Percentiles rank a stretch among this genome's conserved stretches.
phyloP scores from a whole-genome alignment of 495 filamentous ascomycete species.

The Sordaria brevicollis region DNA sequence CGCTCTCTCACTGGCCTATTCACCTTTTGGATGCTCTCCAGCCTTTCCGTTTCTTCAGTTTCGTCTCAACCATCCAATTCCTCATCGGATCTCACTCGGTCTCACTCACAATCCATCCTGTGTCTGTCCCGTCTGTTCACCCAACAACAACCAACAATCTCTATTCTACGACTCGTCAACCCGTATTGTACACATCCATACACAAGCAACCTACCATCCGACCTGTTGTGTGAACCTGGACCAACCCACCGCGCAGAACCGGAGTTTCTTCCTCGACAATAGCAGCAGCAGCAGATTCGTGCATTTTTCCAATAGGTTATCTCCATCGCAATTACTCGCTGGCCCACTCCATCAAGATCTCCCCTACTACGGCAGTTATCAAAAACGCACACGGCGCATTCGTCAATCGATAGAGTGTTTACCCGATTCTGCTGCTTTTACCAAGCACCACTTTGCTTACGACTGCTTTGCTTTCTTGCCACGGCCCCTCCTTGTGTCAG shows the following conservation, averaged over 20 bases:
- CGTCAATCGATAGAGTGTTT: neutral
- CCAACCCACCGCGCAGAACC: too few relatives aligned
- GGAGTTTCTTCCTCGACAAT: neutral
- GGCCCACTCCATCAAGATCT: neutral
- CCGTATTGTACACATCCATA: too few relatives aligned
- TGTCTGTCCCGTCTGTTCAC: conserved; percentile 17
- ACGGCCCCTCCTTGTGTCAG: neutral
- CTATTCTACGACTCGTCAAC: conserved; percentile 2
- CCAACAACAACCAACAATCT: conserved; percentile 15
- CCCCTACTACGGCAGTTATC: neutral
- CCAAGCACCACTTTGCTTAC: neutral
- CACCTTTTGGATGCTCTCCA: neutral
- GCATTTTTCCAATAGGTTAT: conserved; percentile 18
- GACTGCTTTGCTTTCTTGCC: neutral
- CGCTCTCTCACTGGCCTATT: too few relatives aligned
- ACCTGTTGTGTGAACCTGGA: neutral
- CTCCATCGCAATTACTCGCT: conserved; percentile 1
- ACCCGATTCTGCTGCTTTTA: neutral
- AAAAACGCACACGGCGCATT: neutral
- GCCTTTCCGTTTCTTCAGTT: neutral
- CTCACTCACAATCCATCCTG: neutral
- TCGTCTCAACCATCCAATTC: neutral
- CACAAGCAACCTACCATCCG: conserved; percentile 5
- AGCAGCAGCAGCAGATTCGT: conserved; percentile 11
- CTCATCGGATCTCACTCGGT: too few relatives aligned